A percentile compares a stretch with the other conserved stretches of the same genome.
Conservation (phyloP, 2,329 filamentous ascomycete species). For the Gnomoniopsis sp. region DNA sequence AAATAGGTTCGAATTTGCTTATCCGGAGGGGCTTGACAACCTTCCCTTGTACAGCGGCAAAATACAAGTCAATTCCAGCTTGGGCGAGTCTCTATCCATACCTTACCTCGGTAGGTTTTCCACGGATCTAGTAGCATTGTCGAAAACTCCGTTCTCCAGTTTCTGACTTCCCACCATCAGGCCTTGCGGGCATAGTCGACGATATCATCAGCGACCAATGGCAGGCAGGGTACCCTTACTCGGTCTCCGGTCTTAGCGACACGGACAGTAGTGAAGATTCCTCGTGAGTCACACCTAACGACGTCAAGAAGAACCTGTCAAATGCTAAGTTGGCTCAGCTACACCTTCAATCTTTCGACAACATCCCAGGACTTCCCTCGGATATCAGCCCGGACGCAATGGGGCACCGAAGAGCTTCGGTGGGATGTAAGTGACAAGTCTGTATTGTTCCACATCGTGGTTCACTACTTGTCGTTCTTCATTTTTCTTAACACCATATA, state of each 20-base stretch:
- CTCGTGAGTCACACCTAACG: slow-evolving; percentile 16
- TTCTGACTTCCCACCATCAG: not conserved
- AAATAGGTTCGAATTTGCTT: slow-evolving; percentile 21
- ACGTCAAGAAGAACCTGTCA: not conserved
- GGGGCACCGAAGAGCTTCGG: slow-evolving; percentile 24
- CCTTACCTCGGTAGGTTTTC: slow-evolving; percentile 27
- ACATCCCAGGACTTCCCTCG: slow-evolving; percentile 24
- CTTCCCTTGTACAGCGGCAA: slow-evolving; percentile 33
- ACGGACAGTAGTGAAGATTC: slow-evolving; percentile 15
- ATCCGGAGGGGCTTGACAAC: slow-evolving; percentile 25
- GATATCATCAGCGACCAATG: not conserved
- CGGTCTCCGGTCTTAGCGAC: slow-evolving; percentile 5
- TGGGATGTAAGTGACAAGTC: slow-evolving; percentile 26
- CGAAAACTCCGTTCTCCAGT: not conserved
- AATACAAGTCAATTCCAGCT: slow-evolving; percentile 28
- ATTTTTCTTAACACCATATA: not conserved
- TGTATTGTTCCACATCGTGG: not conserved
- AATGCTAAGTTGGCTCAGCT: slow-evolving; percentile 10
- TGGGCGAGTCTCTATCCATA: slow-evolving; percentile 29
- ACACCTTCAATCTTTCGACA: slow-evolving; percentile 24
- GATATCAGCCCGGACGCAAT: slow-evolving; percentile 18
- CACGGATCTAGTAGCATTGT: too few relatives aligned
- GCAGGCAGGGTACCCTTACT: slow-evolving; percentile 13
- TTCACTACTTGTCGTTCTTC: not conserved
- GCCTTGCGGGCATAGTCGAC: not conserved